Base-by-base conservation (phyloP, 345 rosid species). In the Heritiera fomes region DNA sequence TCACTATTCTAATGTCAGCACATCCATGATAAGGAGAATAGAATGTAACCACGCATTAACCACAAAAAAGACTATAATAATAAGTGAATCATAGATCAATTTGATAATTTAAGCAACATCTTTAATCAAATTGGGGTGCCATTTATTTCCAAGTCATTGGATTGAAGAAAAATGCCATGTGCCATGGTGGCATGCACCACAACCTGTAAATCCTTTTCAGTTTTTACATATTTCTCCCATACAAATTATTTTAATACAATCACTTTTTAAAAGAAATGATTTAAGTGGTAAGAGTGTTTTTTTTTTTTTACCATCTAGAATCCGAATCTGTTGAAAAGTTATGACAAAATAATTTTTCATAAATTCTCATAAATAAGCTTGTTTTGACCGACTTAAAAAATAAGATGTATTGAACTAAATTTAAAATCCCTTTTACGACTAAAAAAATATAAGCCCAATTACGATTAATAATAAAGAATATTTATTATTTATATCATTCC, bases 121-220 rank as follows among this genome's bases (percentile, higher is more conserved):
- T 14, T 7, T 71, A 28, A 72, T 30, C 67, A 67, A 80, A 53
- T 52, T 34, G 56, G 10, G 18, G 77, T 2, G 10, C 17, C 72
- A 66, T 38, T 45, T 6, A 17, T 53, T 34, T 34, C 2, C 38
- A 34, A 34, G 23, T 32, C 58, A 59, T 59, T 8, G n/a, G 52
- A 75, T 17, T 32, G 28, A 80, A 69, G 6, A 7, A 43, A 45
- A 75, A 61, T 20, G 71, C 15, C 77, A 72, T 76, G 61, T 77
- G 80, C 61, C 46, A 47, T 41, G 38, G 38, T 0, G 38, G 38
- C 38, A 34, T 34, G 38, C 38, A 34, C 38, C 38, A 34, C 64
- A 49, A 0, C 30, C 46, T 49, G 12, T 15, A 18, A 15, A 34
- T 55, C 20, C 14, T 34, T 64, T 62, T 5, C 10, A 7, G 32